Evolutionary conservation across 192 early-diverging fungal species (phyloP), one percentile per base, ranked within the genome.

Genomic region (Phycomyces blakesleeanus): DNA sequence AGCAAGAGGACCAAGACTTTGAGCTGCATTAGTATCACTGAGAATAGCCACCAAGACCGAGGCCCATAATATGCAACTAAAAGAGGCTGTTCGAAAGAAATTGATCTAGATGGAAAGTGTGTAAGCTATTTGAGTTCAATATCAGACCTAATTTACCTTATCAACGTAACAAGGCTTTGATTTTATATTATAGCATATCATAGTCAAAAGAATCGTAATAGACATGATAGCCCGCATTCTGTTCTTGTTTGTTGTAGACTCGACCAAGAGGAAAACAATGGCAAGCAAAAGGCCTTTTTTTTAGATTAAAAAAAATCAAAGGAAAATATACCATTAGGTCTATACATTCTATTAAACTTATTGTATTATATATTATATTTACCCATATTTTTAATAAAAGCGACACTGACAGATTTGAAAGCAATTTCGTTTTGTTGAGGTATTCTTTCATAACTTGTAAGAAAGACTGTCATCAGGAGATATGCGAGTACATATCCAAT

Each of bases 181-280:
- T 57, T 76, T 82, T 60, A 91, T 85, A 55, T 87, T 91, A 51
- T 87, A 89, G 59, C 86, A 89, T 10, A 84, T 83, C 86, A 89
- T 86, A 8, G 83, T 80, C 25, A 87, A 58, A 21, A 88, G 73
- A 57, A 89, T 88, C 0, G 79, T 72, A 54, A 91, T 82, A 15
- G 89, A 89, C 11, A 91, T 51, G 42, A 88, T 82, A 15, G 85
- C 86, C 11, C 87, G 83, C 49, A 91, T 76, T 22, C 83, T 76
- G 16, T 78, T 66, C 41, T 83, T 66, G 74, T 22, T 81, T 22
- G 79, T 80, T 53, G 74, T 83, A 27, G 61, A 87, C 29, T 82
- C 78, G 8, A 82, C 84, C 29, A 91, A 68, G 12, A 91, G 47
- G 65, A 83, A 88, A 55, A 87, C 84, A 51, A 89, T 85, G 2